phyloP scores from a whole-genome alignment of 2,329 filamentous ascomycete genomes.

The Calonectria crousiana region DNA sequence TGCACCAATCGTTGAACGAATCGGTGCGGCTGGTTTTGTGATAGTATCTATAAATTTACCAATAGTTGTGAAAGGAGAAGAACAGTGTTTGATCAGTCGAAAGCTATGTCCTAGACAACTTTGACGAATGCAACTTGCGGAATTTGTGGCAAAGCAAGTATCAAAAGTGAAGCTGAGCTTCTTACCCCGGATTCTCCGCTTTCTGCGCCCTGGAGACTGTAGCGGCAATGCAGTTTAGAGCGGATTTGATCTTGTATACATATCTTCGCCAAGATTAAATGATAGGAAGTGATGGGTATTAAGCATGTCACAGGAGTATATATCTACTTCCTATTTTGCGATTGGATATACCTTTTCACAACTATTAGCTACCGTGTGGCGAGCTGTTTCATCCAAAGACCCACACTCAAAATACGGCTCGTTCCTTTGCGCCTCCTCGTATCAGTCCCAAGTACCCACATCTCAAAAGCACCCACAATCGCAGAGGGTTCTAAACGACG shows the following conservation, averaged over 20 bases:
- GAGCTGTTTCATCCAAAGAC: neutral
- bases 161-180: neutral
- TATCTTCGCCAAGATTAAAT: neutral
- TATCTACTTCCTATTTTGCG: neutral
- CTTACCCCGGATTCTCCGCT: neutral
- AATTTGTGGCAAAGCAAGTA: neutral
- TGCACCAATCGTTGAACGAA: too few relatives aligned
- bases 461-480: neutral
- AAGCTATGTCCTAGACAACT: neutral
- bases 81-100: neutral
- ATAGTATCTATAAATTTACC: neutral
- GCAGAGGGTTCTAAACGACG: neutral
- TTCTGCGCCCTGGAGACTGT: neutral
- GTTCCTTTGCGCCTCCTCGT: neutral
- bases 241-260: neutral
- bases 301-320: neutral
- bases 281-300: neutral
- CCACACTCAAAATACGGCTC: neutral
- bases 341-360: neutral
- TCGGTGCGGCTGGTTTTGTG: neutral
- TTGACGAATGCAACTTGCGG: neutral
- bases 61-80: neutral
- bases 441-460: neutral
- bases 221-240: neutral
- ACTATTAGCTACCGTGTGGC: neutral